A percentile compares a stretch with the other conserved stretches of the same genome.
Conservation (phyloP, 345 rosid species). For the Viola odorata region DNA sequence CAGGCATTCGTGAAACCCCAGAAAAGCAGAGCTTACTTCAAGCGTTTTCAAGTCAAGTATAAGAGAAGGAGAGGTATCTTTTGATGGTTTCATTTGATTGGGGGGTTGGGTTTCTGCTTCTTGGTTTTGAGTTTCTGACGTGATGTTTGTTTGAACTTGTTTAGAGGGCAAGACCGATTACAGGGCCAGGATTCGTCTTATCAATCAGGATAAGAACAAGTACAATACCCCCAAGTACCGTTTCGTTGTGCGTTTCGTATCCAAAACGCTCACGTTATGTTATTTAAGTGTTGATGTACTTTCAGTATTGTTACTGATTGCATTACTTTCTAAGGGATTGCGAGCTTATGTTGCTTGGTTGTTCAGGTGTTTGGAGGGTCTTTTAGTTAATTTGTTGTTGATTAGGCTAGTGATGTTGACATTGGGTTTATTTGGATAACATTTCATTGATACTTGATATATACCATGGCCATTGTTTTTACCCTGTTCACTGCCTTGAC, state of each 20-base stretch:
- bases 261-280: slow-evolving; percentile 11
- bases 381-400: background rate
- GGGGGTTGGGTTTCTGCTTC: background rate
- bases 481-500: slow-evolving; percentile 15
- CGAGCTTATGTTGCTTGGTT: too few species aligned
- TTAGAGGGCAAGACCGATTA: slow-evolving; percentile 74
- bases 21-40: slow-evolving; percentile 53
- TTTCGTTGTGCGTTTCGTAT: slow-evolving; percentile 65
- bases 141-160: slow-evolving; percentile 5
- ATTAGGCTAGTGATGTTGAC: too few species aligned
- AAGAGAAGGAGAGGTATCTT: slow-evolving; percentile 62
- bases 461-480: too few species aligned
- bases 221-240: slow-evolving; percentile 74
- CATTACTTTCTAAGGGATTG: background rate
- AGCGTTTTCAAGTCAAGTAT: slow-evolving; percentile 65
- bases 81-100: background rate
- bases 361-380: background rate
- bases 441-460: too few species aligned
- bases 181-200: slow-evolving; percentile 60
- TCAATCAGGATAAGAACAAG: slow-evolving; percentile 69
- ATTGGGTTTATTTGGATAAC: too few species aligned
- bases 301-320: background rate
- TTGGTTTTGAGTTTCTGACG: background rate
- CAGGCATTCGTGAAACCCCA: slow-evolving; percentile 51
- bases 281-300: background rate